These are phyloP conservation scores for Annulohypoxylon stygium DNA, from an alignment of 495 filamentous ascomycete genomes.

Conservation along the genomic window DNA sequence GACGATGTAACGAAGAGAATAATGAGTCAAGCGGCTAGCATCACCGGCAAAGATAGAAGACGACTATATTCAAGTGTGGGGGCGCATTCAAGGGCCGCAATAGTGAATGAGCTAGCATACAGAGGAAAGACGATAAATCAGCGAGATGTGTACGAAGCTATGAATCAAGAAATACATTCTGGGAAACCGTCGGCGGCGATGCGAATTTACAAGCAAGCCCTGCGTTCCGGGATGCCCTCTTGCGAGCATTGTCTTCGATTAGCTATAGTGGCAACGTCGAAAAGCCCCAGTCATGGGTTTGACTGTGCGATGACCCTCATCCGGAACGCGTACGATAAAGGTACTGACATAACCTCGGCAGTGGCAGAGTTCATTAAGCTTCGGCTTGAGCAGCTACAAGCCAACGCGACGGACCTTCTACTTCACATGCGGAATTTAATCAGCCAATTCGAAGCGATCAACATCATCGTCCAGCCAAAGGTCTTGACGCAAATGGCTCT, in stretches of 20 bases:
- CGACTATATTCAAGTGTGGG: neutral
- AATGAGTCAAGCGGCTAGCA: constrained; percentile 54
- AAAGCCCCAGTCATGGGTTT: constrained; percentile 25
- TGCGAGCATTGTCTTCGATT: constrained; percentile 52
- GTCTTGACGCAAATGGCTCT: constrained; percentile 58
- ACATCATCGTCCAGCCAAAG: constrained; percentile 46
- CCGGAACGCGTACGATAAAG: constrained; percentile 47
- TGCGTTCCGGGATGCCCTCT: constrained; percentile 50
- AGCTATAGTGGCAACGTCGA: constrained; percentile 58
- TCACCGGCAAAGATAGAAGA: constrained; percentile 34
- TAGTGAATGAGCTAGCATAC: constrained; percentile 36
- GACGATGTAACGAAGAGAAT: constrained; percentile 54
- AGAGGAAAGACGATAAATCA: constrained; percentile 42
- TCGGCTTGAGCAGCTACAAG: constrained; percentile 43
- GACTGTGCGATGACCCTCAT: constrained; percentile 52
- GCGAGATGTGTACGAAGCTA: constrained; percentile 52
- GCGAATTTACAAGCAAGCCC: constrained; percentile 54
- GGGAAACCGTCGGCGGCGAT: constrained; percentile 45
- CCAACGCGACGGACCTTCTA: constrained; percentile 19
- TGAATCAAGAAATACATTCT: constrained; percentile 52
- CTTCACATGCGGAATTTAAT: constrained; percentile 48
- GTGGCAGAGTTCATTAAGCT: constrained; percentile 50
- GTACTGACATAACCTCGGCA: constrained; percentile 52
- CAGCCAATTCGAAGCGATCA: constrained; percentile 45
- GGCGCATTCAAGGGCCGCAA: constrained; percentile 33